Conservation (phyloP, 2,329 filamentous ascomycete genomes). For the Coniochaeta pulveracea region DNA sequence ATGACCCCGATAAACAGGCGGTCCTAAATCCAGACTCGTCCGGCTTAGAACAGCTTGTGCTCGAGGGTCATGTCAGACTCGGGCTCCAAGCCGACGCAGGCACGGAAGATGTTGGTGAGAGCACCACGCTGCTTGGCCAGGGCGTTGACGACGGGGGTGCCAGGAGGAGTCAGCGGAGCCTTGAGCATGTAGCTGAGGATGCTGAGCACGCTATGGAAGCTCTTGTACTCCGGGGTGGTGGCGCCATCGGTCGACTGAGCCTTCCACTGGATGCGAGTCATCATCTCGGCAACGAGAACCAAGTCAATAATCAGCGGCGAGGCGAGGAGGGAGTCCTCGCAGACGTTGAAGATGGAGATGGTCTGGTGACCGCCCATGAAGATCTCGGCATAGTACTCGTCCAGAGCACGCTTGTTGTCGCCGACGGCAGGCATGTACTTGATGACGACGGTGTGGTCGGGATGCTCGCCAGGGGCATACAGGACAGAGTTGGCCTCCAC, state of each 20-base stretch:
- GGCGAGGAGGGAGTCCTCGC: conserved; percentile 93
- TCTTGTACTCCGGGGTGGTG: conserved; percentile 61
- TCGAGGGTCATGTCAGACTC: conserved; percentile 99
- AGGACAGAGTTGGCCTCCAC: conserved; percentile 88
- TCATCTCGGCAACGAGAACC: conserved; percentile 87
- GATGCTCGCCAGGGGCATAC: conserved; percentile 87
- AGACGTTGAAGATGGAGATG: conserved; percentile 95
- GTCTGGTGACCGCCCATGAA: conserved; percentile 98
- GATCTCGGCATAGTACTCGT: conserved; percentile 99
- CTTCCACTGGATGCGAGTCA: conserved; percentile 97
- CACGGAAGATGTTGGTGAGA: conserved; percentile 96
- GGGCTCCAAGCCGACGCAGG: conserved; percentile 90
- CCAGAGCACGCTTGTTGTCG: conserved; percentile 96
- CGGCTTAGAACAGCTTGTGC: conserved; percentile 85
- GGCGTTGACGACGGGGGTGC: conserved; percentile 90
- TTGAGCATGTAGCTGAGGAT: conserved; percentile 98
- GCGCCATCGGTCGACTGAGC: conserved; percentile 38
- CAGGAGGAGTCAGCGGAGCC: conserved; percentile 86
- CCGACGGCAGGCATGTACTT: conserved; percentile 99
- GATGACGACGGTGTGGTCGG: conserved; percentile 97
- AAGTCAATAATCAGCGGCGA: conserved; percentile 96
- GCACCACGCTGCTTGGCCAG: conserved; percentile 92
- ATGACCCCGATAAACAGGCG: not conserved
- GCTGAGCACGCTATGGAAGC: conserved; percentile 94
- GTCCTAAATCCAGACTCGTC: too few relatives aligned